Base-by-base conservation (phyloP, 352 stramenopile genomes). In the Globisporangium nunn region DNA sequence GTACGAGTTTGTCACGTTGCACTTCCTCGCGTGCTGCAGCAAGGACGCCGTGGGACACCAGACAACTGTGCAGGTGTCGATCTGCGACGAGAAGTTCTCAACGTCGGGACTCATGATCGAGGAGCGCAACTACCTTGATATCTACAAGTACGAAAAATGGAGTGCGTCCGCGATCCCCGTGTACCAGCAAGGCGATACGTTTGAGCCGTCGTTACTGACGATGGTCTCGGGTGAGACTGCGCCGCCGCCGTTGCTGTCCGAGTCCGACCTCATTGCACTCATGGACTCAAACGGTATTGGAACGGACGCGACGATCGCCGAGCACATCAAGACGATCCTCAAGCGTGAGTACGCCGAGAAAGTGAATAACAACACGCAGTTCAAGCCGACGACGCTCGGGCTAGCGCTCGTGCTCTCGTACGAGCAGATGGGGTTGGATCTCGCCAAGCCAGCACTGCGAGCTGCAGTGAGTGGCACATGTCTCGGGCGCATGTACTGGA, bases 321-420 rank as follows among this genome's bases (percentile, higher is more conserved):
- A 98, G 69, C 97, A 99, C 61, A 99, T 99, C 65, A 96, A 97
- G 57, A 99, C 96, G 4, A 99, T 99, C 71, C 85, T 98, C 46
- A 96, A 98, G 61, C 82, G 97, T 43, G 86, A 98, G 50, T 99
- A 99, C 71, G 96, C 91, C 4, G 75, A 88, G 59, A 99, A 99
- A 56, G 82, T 95, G 35, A 97, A 98, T 63, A 88, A 75, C 52
- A 77, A 95, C 50, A 93, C 93, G 56, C 76, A 96, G 57, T 99
- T 99, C 65, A 75, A 90, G 54, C 96, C 97, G 1, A 99, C 95
- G 30, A 83, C 79, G 10, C 71, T 96, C 14, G 88, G 88, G 0
- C 56, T 96, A 17, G 89, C 87, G 1, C 75, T 99, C 8, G 93
- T 99, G 48, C 57, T 92, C 18, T 88, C 81, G n/a, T 96, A 95